Percentiles rank a stretch among this genome's conserved stretches.
Evolutionary conservation across 495 filamentous ascomycete genomes (phyloP).

Genomic region (Aspergillus homomorphus): DNA sequence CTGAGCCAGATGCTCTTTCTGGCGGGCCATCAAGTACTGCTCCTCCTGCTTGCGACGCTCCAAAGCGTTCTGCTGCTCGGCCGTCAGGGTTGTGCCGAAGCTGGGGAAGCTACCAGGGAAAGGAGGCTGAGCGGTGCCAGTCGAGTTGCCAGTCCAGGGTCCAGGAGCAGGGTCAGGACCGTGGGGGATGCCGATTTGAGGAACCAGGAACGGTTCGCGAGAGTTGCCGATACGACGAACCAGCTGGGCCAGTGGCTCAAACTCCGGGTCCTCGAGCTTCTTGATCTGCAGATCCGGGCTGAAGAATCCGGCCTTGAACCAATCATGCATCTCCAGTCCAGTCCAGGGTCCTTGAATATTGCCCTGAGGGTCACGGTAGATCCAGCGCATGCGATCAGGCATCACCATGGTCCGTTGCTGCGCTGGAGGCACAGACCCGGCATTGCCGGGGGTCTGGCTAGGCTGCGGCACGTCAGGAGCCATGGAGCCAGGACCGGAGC

Average conservation of each 20-base stretch:
- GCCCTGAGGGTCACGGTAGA: conserved; percentile 92
- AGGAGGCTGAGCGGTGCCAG: conserved; percentile 79
- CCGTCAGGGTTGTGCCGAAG: conserved; percentile 95
- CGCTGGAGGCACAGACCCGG: conserved; percentile 58
- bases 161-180: conserved; percentile 56
- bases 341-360: conserved; percentile 91
- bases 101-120: conserved; percentile 92
- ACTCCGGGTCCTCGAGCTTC: conserved; percentile 87
- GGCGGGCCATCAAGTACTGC: conserved; percentile 91
- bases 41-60: conserved; percentile 97
- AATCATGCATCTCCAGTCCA: conserved; percentile 98
- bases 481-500: conserved; percentile 38
- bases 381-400: conserved; percentile 98
- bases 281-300: conserved; percentile 90
- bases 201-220: conserved; percentile 92
- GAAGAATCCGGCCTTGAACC: conserved; percentile 99
- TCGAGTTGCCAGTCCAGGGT: conserved; percentile 36
- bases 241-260: conserved; percentile 92
- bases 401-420: conserved; percentile 95
- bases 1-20: conserved; percentile 88
- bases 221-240: conserved; percentile 97
- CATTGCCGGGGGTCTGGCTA: conserved; percentile 32
- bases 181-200: conserved; percentile 91
- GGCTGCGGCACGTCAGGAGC: conserved; percentile 28
- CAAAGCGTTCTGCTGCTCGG: conserved; percentile 94